Evolutionary conservation across 768 basidiomycete species (phyloP).

Genomic region (Lactifluus hygrophoroides): DNA sequence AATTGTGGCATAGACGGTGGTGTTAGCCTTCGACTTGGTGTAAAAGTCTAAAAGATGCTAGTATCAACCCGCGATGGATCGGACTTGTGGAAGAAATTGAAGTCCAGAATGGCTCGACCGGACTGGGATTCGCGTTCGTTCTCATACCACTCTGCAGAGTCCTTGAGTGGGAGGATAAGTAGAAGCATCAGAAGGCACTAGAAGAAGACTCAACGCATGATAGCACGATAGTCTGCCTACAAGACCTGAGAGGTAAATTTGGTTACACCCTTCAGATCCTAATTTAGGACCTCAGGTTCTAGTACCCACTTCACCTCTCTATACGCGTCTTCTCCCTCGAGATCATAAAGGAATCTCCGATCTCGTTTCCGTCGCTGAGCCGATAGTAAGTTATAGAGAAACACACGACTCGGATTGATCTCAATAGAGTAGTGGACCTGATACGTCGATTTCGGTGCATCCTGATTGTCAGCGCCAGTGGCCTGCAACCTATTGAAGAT

Average conservation of each 20-base stretch:
- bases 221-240: slow-evolving; percentile 56
- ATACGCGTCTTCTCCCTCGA: slow-evolving; percentile 49
- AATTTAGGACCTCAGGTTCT: too few relatives aligned
- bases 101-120: slow-evolving; percentile 55
- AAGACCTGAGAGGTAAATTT: too few relatives aligned
- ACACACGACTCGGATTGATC: neutral
- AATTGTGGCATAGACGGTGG: slow-evolving; percentile 39
- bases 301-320: slow-evolving; percentile 51
- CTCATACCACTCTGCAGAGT: slow-evolving; percentile 47
- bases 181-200: neutral
- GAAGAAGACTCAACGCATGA: slow-evolving; percentile 33
- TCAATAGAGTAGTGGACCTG: slow-evolving; percentile 4
- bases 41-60: slow-evolving; percentile 74
- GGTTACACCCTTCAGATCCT: too few relatives aligned
- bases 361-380: slow-evolving; percentile 49
- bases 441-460: slow-evolving; percentile 6
- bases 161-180: slow-evolving; percentile 25
- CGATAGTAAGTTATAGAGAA: slow-evolving; percentile 15
- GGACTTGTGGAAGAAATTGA: slow-evolving; percentile 41
- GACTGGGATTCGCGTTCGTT: slow-evolving; percentile 61
- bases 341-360: too few relatives aligned
- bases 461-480: too few relatives aligned
- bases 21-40: slow-evolving; percentile 57
- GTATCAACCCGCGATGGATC: slow-evolving; percentile 44
- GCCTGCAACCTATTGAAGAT: too few relatives aligned